Conservation (phyloP, 257 asterid species). For the Plantago major region DNA sequence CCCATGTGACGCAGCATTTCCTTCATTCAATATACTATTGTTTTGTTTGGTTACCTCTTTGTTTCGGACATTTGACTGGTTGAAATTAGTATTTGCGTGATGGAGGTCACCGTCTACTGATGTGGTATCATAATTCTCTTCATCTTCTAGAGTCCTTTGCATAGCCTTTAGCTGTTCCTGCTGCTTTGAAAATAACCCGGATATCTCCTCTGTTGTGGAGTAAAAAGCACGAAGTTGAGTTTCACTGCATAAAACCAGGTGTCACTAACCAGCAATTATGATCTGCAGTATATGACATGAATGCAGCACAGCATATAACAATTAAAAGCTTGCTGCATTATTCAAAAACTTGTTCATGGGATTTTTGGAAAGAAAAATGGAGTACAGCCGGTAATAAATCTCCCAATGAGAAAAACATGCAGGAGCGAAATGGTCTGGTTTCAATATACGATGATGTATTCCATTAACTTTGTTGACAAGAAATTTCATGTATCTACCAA, state of each 20-base stretch:
- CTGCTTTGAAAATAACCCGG: slow-evolving; percentile 70
- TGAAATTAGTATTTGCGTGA: slow-evolving; percentile 25
- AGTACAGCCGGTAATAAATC: too few relatives aligned
- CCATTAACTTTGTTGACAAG: background rate
- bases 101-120: slow-evolving; percentile 62
- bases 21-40: slow-evolving; percentile 32
- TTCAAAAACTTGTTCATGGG: too few relatives aligned
- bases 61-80: slow-evolving; percentile 27
- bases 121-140: slow-evolving; percentile 66
- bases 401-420: too few relatives aligned
- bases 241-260: slow-evolving; percentile 52
- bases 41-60: slow-evolving; percentile 30
- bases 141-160: slow-evolving; percentile 95
- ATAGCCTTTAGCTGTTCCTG: slow-evolving; percentile 93
- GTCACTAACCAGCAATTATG: slow-evolving; percentile 14
- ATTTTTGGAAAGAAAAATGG: too few relatives aligned
- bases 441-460: background rate
- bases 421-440: too few relatives aligned
- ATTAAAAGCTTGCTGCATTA: background rate
- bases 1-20: slow-evolving; percentile 27
- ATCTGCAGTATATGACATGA: slow-evolving; percentile 2
- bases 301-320: background rate
- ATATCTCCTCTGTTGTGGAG: slow-evolving; percentile 95
- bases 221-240: slow-evolving; percentile 97
- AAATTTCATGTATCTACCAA: too few relatives aligned